Conservation (phyloP, 352 stramenopile species). For the Blastocystis sp. region DNA sequence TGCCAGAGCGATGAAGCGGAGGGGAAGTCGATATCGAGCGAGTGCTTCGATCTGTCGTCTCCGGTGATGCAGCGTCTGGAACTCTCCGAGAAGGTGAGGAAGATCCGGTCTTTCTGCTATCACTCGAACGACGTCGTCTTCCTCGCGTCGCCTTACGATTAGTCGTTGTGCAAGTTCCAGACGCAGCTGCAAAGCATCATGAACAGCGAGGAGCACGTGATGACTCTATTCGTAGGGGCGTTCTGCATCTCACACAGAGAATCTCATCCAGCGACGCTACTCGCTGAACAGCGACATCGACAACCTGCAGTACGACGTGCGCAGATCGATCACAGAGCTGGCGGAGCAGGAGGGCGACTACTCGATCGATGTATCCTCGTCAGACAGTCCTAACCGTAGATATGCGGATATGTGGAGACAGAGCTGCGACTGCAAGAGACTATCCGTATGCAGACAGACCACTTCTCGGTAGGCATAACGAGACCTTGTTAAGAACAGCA, state of each 20-base stretch:
- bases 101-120: neutral
- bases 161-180: neutral
- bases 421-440: neutral
- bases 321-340: neutral
- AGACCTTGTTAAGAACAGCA: neutral
- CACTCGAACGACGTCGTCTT: neutral
- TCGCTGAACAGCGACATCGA: neutral
- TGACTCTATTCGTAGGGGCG: neutral
- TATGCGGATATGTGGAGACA: neutral
- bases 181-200: neutral
- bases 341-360: neutral
- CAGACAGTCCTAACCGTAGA: neutral
- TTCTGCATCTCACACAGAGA: neutral
- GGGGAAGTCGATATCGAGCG: neutral
- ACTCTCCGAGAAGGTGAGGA: neutral
- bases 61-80: neutral
- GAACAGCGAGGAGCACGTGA: neutral
- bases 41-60: neutral
- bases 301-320: slow-evolving; percentile 24
- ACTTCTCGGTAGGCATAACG: neutral
- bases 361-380: neutral
- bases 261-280: neutral
- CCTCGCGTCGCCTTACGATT: neutral
- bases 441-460: neutral
- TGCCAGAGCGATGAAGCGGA: neutral